These are phyloP conservation scores for Botryotinia narcissicola DNA, from an alignment of 2,329 filamentous ascomycete genomes.

Conservation along the genomic window DNA sequence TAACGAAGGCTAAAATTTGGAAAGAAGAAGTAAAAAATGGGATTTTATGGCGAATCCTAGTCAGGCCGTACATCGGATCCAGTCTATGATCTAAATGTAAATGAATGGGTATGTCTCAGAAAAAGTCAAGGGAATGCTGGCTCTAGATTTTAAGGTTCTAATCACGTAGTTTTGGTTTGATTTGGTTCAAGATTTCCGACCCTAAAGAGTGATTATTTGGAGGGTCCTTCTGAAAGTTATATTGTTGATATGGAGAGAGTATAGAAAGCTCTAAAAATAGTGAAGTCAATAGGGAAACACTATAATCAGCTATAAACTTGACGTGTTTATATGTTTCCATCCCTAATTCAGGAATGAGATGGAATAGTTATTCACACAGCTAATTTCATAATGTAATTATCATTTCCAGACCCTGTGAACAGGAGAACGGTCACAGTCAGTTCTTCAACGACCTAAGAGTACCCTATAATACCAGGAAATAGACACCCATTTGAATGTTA, in stretches of 20 bases:
- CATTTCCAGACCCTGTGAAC: neutral
- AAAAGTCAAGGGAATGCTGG: neutral
- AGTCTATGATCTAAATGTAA: neutral
- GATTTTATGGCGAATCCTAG: neutral
- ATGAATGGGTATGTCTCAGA: neutral
- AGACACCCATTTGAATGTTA: neutral
- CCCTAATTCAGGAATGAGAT: neutral
- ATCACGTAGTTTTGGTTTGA: neutral
- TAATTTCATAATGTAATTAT: neutral
- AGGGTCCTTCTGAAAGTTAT: neutral
- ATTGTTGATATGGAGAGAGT: neutral
- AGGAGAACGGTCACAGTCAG: neutral
- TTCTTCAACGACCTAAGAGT: too few species aligned
- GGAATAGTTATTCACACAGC: neutral
- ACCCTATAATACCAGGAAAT: neutral
- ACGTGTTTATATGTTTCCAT: neutral
- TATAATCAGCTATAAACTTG: neutral
- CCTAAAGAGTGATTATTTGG: neutral
- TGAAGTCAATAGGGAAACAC: neutral
- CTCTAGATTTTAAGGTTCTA: neutral
- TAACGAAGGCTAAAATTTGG: neutral
- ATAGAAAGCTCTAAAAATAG: neutral
- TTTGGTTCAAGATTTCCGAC: neutral
- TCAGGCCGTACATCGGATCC: too few species aligned
- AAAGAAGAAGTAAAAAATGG: neutral